Percentiles rank a stretch among this genome's conserved stretches.
These are phyloP conservation scores for Plasmodium chabaudi DNA, from an alignment of 169 alveolate species.

Conservation along the genomic window DNA sequence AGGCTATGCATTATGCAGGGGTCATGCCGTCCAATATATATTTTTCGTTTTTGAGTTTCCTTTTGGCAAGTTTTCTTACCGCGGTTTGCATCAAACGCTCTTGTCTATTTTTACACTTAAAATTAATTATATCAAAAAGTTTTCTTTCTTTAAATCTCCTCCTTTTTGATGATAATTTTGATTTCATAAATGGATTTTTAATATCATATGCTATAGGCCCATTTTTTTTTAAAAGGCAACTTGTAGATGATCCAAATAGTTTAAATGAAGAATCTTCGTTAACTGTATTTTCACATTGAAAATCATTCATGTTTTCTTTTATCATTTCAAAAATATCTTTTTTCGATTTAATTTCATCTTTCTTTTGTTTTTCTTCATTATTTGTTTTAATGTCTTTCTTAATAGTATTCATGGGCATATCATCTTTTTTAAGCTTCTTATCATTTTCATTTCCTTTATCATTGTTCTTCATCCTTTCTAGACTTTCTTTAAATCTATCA, in stretches of 20 bases:
- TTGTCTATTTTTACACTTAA: slow-evolving; percentile 81
- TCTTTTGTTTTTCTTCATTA: not conserved
- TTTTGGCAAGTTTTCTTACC: slow-evolving; percentile 73
- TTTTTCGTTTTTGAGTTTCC: slow-evolving; percentile 68
- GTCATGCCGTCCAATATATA: slow-evolving; percentile 52
- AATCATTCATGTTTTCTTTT: slow-evolving; percentile 22
- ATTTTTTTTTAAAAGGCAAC: slow-evolving; percentile 78
- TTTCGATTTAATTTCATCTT: not conserved
- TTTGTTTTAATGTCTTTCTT: not conserved
- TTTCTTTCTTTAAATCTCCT: slow-evolving; percentile 82
- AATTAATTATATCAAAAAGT: slow-evolving; percentile 80
- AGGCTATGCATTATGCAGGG: slow-evolving; percentile 6
- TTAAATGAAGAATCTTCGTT: slow-evolving; percentile 59
- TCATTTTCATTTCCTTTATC: not conserved
- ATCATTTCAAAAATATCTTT: slow-evolving; percentile 55
- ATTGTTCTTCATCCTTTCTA: slow-evolving; percentile 38
- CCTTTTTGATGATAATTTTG: slow-evolving; percentile 81
- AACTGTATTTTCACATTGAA: slow-evolving; percentile 42
- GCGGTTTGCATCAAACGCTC: slow-evolving; percentile 82
- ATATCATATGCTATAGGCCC: slow-evolving; percentile 83
- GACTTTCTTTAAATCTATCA: slow-evolving; percentile 45
- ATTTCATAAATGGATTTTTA: slow-evolving; percentile 80
- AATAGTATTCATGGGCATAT: not conserved
- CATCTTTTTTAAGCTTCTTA: not conserved
- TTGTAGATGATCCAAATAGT: slow-evolving; percentile 60